Evolutionary conservation across 1,139 yeast genomes (phyloP).

Genomic region (Sugiyamaella neomexicana): DNA sequence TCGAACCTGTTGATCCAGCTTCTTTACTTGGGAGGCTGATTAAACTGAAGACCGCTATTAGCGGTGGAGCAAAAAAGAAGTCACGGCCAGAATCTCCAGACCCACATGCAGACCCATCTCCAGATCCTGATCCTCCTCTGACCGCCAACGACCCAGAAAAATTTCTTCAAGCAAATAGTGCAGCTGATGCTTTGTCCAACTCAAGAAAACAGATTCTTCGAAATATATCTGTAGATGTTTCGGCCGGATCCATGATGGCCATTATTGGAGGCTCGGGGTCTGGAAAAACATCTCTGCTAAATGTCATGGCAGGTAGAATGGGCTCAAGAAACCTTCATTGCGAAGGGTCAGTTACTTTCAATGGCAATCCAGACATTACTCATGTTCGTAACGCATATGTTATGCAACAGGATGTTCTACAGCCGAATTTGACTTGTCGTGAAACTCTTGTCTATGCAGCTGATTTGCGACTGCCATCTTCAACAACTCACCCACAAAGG

Average conservation of each 20-base stretch:
- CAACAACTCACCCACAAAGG: slow-evolving; percentile 48
- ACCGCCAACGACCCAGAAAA: slow-evolving; percentile 2
- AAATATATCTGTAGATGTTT: slow-evolving; percentile 56
- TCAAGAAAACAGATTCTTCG: slow-evolving; percentile 38
- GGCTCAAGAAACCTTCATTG: slow-evolving; percentile 37
- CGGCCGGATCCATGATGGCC: slow-evolving; percentile 58
- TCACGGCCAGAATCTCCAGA: neutral
- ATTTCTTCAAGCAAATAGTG: neutral
- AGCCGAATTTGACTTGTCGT: slow-evolving; percentile 67
- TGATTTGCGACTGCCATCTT: slow-evolving; percentile 56
- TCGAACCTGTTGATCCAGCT: slow-evolving; percentile 8
- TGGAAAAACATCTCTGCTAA: slow-evolving; percentile 80
- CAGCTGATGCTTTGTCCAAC: slow-evolving; percentile 1
- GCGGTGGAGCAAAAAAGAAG: neutral
- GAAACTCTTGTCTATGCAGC: slow-evolving; percentile 74
- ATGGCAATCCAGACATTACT: slow-evolving; percentile 41
- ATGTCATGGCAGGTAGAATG: slow-evolving; percentile 66
- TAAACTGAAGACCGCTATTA: neutral
- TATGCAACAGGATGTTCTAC: slow-evolving; percentile 71
- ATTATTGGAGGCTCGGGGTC: slow-evolving; percentile 85
- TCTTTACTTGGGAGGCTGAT: slow-evolving; percentile 9
- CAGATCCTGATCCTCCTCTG: neutral
- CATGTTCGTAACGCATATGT: slow-evolving; percentile 62
- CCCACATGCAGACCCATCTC: too few species aligned
- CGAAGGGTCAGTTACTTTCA: slow-evolving; percentile 41